Evolutionary conservation across 2,329 filamentous ascomycete genomes (phyloP).

Genomic region (Neocatenulostroma microsporum): DNA sequence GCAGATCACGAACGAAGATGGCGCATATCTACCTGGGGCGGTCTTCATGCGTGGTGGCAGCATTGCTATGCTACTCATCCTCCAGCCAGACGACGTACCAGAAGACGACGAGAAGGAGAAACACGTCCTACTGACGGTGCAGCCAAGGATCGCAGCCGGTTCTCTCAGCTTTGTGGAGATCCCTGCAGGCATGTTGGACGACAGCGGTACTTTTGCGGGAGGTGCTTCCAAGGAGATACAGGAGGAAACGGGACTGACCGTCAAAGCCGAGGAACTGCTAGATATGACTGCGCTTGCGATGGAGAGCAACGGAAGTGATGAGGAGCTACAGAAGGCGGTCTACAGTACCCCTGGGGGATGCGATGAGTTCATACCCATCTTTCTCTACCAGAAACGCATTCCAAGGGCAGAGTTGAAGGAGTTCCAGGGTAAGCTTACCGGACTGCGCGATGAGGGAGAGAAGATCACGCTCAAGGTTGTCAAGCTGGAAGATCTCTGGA

Average conservation of each 20-base stretch:
- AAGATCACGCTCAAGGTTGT: conserved; percentile 53
- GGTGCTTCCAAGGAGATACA: conserved; percentile 50
- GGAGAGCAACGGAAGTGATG: conserved; percentile 18
- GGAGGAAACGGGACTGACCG: conserved; percentile 50
- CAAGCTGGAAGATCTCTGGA: conserved; percentile 45
- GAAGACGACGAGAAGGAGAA: conserved; percentile 38
- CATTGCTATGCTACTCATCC: conserved; percentile 50
- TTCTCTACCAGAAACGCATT: conserved; percentile 49
- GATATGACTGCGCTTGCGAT: conserved; percentile 49
- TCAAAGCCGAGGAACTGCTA: conserved; percentile 43
- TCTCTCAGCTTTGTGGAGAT: conserved; percentile 50
- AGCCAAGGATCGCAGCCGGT: conserved; percentile 50
- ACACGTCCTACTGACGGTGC: conserved; percentile 48
- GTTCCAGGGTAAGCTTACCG: conserved; percentile 48
- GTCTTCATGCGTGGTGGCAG: conserved; percentile 53
- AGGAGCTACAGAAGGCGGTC: conserved; percentile 41
- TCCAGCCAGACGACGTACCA: conserved; percentile 46
- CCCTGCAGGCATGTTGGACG: conserved; percentile 55
- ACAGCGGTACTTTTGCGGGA: conserved; percentile 45
- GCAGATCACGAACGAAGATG: conserved; percentile 45
- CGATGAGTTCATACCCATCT: conserved; percentile 53
- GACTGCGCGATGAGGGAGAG: conserved; percentile 48
- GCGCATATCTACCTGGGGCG: conserved; percentile 47
- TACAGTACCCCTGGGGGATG: conserved; percentile 50
- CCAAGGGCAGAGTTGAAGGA: conserved; percentile 41